Conservation (phyloP, 345 rosid genomes). For the Melaleuca quinquenervia region DNA sequence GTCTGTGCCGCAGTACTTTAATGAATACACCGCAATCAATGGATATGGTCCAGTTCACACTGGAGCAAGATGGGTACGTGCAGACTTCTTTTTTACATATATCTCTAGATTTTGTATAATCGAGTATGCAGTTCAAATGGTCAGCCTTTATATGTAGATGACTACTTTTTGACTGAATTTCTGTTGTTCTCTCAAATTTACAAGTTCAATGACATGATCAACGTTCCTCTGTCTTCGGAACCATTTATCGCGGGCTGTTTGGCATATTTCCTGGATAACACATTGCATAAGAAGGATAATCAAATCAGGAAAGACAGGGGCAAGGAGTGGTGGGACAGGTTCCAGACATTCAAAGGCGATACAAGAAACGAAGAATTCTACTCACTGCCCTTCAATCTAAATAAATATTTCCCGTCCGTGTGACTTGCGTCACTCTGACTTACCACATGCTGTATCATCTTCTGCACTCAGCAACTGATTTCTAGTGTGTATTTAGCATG, state of each 20-base stretch:
- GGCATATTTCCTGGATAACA: slow-evolving; percentile 75
- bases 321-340: slow-evolving; percentile 92
- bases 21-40: slow-evolving; percentile 72
- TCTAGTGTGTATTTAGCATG: background rate
- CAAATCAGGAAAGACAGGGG: slow-evolving; percentile 78
- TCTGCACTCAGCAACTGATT: background rate
- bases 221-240: slow-evolving; percentile 83
- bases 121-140: background rate
- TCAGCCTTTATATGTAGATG: background rate
- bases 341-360: slow-evolving; percentile 58
- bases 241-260: slow-evolving; percentile 77
- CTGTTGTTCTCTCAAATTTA: background rate
- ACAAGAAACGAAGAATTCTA: slow-evolving; percentile 78
- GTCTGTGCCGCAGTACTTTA: slow-evolving; percentile 89
- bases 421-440: slow-evolving; percentile 8
- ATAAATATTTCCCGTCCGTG: slow-evolving; percentile 83
- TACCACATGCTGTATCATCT: background rate
- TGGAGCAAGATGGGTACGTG: slow-evolving; percentile 71
- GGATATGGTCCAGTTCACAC: slow-evolving; percentile 89
- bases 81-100: background rate
- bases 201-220: slow-evolving; percentile 85
- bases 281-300: slow-evolving; percentile 43
- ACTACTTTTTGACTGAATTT: background rate
- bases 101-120: background rate
- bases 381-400: slow-evolving; percentile 82